Evolutionary conservation across 2,329 filamentous ascomycete genomes (phyloP).

Genomic region (Fusarium tjaetaba): DNA sequence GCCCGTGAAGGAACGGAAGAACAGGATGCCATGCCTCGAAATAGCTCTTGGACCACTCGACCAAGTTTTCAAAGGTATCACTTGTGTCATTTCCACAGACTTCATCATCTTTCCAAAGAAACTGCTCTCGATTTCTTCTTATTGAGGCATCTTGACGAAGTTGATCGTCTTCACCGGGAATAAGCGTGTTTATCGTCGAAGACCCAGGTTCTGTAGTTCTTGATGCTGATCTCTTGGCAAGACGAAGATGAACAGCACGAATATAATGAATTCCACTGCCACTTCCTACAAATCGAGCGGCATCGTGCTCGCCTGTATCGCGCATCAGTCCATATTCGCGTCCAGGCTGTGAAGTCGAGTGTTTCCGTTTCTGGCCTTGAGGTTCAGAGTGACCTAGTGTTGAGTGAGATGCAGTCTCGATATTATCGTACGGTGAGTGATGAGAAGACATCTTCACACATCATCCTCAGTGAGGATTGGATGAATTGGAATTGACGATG

Average conservation of each 20-base stretch:
- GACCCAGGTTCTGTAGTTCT: constrained; percentile 23
- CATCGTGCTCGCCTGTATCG: constrained; percentile 56
- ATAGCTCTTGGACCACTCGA: constrained; percentile 62
- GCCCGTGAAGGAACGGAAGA: constrained; percentile 66
- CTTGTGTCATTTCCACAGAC: constrained; percentile 14
- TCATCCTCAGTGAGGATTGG: background rate
- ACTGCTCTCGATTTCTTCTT: constrained; percentile 22
- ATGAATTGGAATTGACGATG: background rate
- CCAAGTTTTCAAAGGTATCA: constrained; percentile 57
- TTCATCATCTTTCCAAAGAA: constrained; percentile 52
- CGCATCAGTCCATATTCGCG: constrained; percentile 59
- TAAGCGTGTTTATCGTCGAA: constrained; percentile 47
- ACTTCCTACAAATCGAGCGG: constrained; percentile 65
- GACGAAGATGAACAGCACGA: constrained; percentile 61
- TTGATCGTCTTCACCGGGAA: constrained; percentile 67
- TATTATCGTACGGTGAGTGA: constrained; percentile 44
- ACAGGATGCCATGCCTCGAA: constrained; percentile 68
- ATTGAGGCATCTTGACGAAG: constrained; percentile 44
- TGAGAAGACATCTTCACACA: constrained; percentile 40
- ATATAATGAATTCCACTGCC: constrained; percentile 69
- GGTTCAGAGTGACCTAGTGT: constrained; percentile 34
- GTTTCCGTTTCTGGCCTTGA: constrained; percentile 44
- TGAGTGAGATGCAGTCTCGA: constrained; percentile 43
- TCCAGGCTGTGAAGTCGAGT: constrained; percentile 41
- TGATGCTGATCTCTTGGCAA: constrained; percentile 46